phyloP scores from a whole-genome alignment of 805 yeast species.

The Clavispora vitiphila region DNA sequence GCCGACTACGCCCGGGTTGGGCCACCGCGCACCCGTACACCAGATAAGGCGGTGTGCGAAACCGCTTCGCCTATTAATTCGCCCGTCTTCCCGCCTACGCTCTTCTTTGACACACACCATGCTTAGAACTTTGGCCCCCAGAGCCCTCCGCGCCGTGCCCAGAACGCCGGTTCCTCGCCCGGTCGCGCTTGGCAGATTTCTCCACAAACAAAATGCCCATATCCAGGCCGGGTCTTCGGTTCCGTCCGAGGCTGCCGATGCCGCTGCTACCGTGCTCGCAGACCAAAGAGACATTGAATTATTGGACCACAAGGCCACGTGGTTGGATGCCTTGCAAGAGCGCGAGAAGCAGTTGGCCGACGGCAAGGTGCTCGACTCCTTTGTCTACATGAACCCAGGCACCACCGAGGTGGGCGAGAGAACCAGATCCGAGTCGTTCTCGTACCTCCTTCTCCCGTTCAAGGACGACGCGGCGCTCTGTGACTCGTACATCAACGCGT shows the following conservation, averaged over 20 bases:
- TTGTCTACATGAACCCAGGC: slow-evolving; percentile 66
- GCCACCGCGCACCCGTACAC: neutral
- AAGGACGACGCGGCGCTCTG: slow-evolving; percentile 77
- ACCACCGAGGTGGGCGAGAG: slow-evolving; percentile 67
- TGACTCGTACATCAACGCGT: slow-evolving; percentile 84
- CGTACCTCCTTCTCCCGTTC: slow-evolving; percentile 70
- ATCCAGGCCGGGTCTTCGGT: slow-evolving; percentile 36
- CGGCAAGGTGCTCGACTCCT: slow-evolving; percentile 69
- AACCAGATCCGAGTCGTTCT: slow-evolving; percentile 73
- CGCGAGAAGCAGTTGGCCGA: slow-evolving; percentile 64
- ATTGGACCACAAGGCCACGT: slow-evolving; percentile 53
- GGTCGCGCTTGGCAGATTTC: neutral
- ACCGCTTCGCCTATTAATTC: neutral
- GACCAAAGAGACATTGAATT: slow-evolving; percentile 52
- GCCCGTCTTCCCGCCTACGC: no score
- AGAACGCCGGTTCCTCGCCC: neutral
- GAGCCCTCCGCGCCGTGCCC: slow-evolving; percentile 1
- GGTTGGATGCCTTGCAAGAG: slow-evolving; percentile 82
- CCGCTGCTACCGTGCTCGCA: slow-evolving; percentile 63
- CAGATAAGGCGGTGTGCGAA: neutral
- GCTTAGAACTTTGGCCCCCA: neutral
- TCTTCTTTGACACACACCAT: neutral
- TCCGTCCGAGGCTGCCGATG: slow-evolving; percentile 67
- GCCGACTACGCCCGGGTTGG: neutral
- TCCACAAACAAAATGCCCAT: neutral